A percentile compares a stretch with the other conserved stretches of the same genome.
These are phyloP conservation scores for Sporothrix brasiliensis DNA, from an alignment of 2,329 filamentous ascomycete genomes.

Conservation along the genomic window DNA sequence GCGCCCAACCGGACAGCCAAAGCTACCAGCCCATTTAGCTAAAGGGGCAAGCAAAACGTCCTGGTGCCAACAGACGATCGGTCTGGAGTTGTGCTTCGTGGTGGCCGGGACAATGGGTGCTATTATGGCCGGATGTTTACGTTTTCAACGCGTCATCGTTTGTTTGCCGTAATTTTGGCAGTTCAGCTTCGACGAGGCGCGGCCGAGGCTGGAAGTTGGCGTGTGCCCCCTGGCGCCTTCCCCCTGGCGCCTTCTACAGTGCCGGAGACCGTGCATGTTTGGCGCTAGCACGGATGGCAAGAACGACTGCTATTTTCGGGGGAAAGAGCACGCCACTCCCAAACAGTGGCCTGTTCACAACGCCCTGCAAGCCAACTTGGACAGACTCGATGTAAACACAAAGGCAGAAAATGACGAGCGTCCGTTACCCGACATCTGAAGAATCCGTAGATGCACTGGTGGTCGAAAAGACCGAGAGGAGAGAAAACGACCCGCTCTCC, in stretches of 20 bases:
- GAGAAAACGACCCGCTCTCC: background rate
- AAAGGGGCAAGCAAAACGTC: background rate
- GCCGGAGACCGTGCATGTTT: conserved; percentile 20
- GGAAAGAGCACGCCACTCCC: conserved; percentile 26
- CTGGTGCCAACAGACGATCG: background rate
- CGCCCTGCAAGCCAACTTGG: background rate
- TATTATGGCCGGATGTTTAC: conserved; percentile 1
- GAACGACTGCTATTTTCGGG: background rate
- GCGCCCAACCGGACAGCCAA: background rate
- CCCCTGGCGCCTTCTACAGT: conserved; percentile 20
- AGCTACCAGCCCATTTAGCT: background rate
- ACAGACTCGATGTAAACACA: background rate
- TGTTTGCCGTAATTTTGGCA: background rate
- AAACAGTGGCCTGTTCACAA: conserved; percentile 23
- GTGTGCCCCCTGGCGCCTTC: background rate
- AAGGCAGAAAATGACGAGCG: background rate
- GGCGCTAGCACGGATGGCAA: conserved; percentile 26
- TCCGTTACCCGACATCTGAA: background rate
- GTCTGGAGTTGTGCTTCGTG: conserved; percentile 10
- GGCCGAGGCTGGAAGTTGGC: conserved; percentile 23
- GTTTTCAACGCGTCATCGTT: background rate
- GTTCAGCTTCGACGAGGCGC: background rate
- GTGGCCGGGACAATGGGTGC: background rate
- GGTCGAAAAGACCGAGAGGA: too few relatives aligned
- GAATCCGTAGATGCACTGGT: background rate